Conservation (phyloP, 305 asterid species). For the Fraxinus angustifolia region DNA sequence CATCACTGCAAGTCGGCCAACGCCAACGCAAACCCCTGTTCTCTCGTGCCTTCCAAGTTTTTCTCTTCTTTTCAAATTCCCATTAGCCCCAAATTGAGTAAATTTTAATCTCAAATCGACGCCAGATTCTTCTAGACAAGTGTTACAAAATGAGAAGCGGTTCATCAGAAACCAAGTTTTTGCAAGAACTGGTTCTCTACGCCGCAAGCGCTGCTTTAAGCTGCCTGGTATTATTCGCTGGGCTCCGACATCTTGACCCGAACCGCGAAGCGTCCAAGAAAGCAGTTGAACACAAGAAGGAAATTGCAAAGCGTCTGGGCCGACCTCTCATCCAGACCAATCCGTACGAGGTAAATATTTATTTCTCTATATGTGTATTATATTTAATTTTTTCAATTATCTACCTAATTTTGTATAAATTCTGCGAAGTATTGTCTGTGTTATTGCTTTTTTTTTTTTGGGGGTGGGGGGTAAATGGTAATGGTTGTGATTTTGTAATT, state of each 20-base stretch:
- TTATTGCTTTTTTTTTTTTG: neutral
- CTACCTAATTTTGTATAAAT: neutral
- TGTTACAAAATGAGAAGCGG: constrained; percentile 32
- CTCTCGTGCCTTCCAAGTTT: neutral
- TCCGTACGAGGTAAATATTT: constrained; percentile 63
- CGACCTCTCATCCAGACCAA: constrained; percentile 73
- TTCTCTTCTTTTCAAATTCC: constrained; percentile 13
- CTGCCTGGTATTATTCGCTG: constrained; percentile 65
- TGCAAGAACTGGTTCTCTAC: constrained; percentile 62
- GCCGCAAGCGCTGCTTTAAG: constrained; percentile 94
- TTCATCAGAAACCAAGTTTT: constrained; percentile 49
- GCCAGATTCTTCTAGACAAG: neutral
- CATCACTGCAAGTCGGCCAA: neutral
- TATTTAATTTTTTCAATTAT: neutral
- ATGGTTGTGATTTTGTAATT: neutral
- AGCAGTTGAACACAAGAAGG: constrained; percentile 74
- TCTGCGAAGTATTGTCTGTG: neutral
- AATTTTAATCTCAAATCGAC: neutral
- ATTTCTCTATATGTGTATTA: neutral
- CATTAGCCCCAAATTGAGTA: neutral
- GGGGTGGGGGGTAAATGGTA: neutral
- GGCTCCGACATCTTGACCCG: constrained; percentile 74
- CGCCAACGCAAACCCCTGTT: constrained; percentile 11
- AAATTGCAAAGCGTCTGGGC: constrained; percentile 81
- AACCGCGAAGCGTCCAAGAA: constrained; percentile 75